phyloP scores from a whole-genome alignment of 1,284 basidiomycete species.

The Leccinum variabile region DNA sequence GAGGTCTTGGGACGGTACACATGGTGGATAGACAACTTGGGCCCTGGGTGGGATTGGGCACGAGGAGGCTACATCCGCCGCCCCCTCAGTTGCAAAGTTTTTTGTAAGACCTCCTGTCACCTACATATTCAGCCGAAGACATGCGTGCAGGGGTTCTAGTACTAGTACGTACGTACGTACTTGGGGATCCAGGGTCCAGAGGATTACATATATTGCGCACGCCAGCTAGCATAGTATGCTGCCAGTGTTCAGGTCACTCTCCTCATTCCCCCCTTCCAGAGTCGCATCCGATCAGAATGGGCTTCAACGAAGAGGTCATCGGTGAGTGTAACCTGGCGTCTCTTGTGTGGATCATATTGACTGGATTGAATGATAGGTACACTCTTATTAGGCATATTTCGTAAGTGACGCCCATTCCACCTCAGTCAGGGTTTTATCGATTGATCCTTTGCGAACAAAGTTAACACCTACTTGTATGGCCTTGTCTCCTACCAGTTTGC shows the following conservation, averaged over 20 bases:
- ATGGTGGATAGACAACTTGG: neutral
- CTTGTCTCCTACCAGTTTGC: neutral
- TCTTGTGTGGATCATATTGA: neutral
- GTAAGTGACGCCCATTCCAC: neutral
- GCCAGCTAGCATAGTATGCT: neutral
- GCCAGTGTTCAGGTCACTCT: neutral
- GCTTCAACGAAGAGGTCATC: neutral
- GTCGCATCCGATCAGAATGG: neutral
- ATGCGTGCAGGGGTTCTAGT: neutral
- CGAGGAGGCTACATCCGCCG: neutral
- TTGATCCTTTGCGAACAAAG: neutral
- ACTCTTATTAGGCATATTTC: neutral
- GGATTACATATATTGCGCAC: neutral
- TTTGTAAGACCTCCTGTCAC: neutral
- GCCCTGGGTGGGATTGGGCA: neutral
- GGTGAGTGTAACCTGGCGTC: neutral
- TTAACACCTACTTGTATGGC: conserved; percentile 1
- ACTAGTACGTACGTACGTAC: neutral
- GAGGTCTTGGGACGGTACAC: neutral
- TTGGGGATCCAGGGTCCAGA: neutral
- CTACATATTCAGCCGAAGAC: neutral
- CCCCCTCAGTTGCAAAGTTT: neutral
- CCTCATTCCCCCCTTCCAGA: neutral
- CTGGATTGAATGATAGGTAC: neutral
- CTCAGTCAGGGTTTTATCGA: neutral